phyloP scores from a whole-genome alignment of 768 basidiomycete species.

The Obba rivulosa region DNA sequence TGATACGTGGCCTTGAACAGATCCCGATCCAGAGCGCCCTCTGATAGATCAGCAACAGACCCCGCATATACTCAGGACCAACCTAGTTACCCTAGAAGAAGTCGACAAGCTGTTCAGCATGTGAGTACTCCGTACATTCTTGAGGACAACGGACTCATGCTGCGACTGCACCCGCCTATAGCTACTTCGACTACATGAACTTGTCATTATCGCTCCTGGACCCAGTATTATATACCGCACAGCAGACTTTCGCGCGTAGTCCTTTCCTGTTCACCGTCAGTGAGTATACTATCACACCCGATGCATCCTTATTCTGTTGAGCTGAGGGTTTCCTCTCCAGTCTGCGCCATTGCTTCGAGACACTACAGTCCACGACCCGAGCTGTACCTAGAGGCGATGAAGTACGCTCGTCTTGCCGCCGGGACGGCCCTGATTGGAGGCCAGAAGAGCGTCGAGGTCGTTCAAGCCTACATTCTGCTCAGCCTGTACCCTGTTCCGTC shows the following conservation, averaged over 20 bases:
- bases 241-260: conserved; percentile 72
- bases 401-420: conserved; percentile 70
- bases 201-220: conserved; percentile 75
- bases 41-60: conserved; percentile 39
- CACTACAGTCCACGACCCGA: conserved; percentile 68
- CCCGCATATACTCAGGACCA: conserved; percentile 61
- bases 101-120: conserved; percentile 71
- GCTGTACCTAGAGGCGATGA: conserved; percentile 67
- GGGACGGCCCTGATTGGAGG: conserved; percentile 73
- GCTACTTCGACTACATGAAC: conserved; percentile 78
- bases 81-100: conserved; percentile 57
- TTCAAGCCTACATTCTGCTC: conserved; percentile 76
- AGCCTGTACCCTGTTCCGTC: conserved; percentile 74
- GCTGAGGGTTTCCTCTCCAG: conserved; percentile 27
- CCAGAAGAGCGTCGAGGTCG: conserved; percentile 78
- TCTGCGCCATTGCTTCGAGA: conserved; percentile 84
- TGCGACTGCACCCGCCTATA: conserved; percentile 20
- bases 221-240: conserved; percentile 78
- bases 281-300: too few species aligned
- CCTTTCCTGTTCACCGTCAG: conserved; percentile 91
- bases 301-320: background rate
- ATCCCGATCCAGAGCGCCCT: conserved; percentile 24
- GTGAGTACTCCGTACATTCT: conserved; percentile 30
- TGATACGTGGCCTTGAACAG: conserved; percentile 5
- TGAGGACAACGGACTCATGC: background rate